These are phyloP conservation scores for Aspergillus cejpii DNA, from an alignment of 2,329 filamentous ascomycete genomes.

Conservation along the genomic window DNA sequence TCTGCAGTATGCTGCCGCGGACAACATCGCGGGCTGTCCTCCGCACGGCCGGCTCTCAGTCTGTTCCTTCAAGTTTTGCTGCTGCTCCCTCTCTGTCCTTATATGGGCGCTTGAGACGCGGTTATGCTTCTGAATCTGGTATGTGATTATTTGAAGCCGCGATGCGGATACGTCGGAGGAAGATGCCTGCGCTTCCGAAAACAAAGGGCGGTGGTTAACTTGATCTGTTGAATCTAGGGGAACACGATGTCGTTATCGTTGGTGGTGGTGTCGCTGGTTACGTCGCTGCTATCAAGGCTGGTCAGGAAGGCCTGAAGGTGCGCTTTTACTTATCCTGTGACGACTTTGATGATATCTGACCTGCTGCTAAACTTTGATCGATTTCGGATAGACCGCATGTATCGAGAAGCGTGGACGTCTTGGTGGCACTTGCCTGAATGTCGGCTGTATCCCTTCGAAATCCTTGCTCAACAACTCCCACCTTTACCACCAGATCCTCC, in stretches of 20 bases:
- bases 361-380: conserved; percentile 10
- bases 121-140: conserved; percentile 50
- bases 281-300: conserved; percentile 97
- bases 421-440: conserved; percentile 95
- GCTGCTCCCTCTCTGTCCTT: conserved; percentile 40
- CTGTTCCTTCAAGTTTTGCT: conserved; percentile 33
- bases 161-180: conserved; percentile 1
- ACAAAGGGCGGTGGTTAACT: conserved; percentile 14
- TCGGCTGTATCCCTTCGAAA: conserved; percentile 98
- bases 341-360: conserved; percentile 1
- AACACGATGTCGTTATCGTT: conserved; percentile 96
- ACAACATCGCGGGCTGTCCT: conserved; percentile 42
- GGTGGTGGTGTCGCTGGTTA: conserved; percentile 97
- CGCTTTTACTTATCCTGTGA: conserved; percentile 13
- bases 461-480: conserved; percentile 99
- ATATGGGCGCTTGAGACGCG: conserved; percentile 49
- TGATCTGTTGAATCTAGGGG: conserved; percentile 50
- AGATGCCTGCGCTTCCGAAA: conserved; percentile 16
- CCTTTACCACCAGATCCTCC: conserved; percentile 91
- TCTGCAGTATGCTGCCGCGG: conserved; percentile 48
- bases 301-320: conserved; percentile 94
- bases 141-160: conserved; percentile 12
- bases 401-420: conserved; percentile 96
- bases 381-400: conserved; percentile 66
- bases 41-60: conserved; percentile 33